These are phyloP conservation scores for Aureococcus anophagefferens DNA, from an alignment of 108 stramenopile species.

Conservation along the genomic window DNA sequence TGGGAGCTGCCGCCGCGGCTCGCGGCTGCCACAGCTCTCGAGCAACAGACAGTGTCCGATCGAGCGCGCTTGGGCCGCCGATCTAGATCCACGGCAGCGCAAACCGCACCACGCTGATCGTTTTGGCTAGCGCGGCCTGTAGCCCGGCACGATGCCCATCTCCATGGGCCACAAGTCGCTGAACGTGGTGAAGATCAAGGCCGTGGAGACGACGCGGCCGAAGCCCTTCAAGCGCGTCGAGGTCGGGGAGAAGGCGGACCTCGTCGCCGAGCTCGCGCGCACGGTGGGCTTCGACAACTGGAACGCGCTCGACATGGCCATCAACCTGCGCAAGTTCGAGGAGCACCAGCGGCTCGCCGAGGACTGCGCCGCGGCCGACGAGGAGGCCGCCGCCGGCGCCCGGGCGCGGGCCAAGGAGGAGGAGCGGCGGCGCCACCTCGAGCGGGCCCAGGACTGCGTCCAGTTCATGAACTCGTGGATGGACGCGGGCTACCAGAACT, in stretches of 20 bases:
- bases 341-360: not conserved
- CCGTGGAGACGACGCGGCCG: not conserved
- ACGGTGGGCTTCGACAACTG: not conserved
- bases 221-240: not conserved
- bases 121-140: no score
- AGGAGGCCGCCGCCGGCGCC: not conserved
- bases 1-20: no score
- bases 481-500: not conserved
- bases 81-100: no score
- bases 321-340: not conserved
- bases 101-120: no score
- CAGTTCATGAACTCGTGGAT: not conserved
- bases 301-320: not conserved
- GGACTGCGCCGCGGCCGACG: not conserved
- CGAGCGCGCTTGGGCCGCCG: no score
- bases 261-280: not conserved
- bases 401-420: not conserved
- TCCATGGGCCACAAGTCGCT: no score
- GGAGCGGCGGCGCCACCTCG: not conserved
- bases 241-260: not conserved
- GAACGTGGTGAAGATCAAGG: not conserved
- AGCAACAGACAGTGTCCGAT: no score
- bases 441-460: not conserved
- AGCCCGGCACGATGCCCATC: no score
- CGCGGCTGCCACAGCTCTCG: no score